A percentile compares a stretch with the other conserved stretches of the same genome.
Conservation (phyloP, 2,329 filamentous ascomycete genomes). For the Aspergillus melleus region DNA sequence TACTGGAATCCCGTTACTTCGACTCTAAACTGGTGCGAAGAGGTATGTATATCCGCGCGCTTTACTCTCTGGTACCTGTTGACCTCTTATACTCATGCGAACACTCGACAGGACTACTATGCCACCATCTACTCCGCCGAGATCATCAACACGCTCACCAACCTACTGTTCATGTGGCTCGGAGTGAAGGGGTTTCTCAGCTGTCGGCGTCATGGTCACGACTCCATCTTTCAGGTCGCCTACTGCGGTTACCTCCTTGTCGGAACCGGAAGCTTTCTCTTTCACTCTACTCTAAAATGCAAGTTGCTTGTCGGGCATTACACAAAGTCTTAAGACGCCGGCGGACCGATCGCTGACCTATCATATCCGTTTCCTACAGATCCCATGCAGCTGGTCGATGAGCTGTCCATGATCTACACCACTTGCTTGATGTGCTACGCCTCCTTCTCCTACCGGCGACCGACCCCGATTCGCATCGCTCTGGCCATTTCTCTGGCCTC, state of each 20-base stretch:
- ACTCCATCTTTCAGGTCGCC: constrained; percentile 70
- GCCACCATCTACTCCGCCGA: constrained; percentile 74
- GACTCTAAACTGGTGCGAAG: constrained; percentile 78
- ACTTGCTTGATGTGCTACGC: constrained; percentile 71
- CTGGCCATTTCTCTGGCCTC: constrained; percentile 59
- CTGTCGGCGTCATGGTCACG: constrained; percentile 71
- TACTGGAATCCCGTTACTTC: constrained; percentile 71
- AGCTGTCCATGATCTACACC: constrained; percentile 71
- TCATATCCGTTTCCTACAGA: constrained; percentile 43
- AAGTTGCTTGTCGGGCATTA: constrained; percentile 25
- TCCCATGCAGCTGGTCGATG: constrained; percentile 70
- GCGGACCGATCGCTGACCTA: constrained; percentile 19
- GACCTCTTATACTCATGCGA: constrained; percentile 5
- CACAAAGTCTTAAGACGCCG: not conserved
- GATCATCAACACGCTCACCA: constrained; percentile 78
- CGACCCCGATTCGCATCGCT: constrained; percentile 50
- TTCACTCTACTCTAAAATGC: constrained; percentile 65
- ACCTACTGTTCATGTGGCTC: constrained; percentile 76
- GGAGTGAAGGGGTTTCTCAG: constrained; percentile 73
- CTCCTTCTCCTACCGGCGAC: constrained; percentile 70
- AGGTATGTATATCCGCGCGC: constrained; percentile 49
- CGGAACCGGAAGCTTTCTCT: constrained; percentile 62
- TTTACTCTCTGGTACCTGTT: not conserved
- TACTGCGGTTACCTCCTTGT: constrained; percentile 64
- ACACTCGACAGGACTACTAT: constrained; percentile 64